Evolutionary conservation across 2,329 filamentous ascomycete genomes (phyloP).

Genomic region (Stromatinia cepivora): DNA sequence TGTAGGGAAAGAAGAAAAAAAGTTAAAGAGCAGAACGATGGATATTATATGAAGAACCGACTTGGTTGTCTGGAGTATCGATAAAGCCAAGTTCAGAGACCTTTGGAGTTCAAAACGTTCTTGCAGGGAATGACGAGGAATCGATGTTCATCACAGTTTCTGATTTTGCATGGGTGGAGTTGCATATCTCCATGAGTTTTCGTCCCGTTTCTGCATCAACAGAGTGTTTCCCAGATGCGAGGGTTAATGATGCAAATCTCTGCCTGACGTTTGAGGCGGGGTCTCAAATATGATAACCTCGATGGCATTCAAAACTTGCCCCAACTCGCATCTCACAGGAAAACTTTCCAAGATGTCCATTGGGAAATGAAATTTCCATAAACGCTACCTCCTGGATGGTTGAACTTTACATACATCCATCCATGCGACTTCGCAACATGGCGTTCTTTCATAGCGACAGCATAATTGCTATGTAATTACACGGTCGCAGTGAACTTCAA

Average conservation of each 20-base stretch:
- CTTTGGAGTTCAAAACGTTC: conserved; percentile 16
- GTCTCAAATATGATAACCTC: conserved; percentile 24
- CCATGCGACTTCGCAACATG: conserved; percentile 9
- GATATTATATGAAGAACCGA: conserved; percentile 39
- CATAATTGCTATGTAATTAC: background rate
- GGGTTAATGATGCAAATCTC: conserved; percentile 34
- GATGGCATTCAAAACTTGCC: conserved; percentile 5
- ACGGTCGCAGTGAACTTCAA: background rate
- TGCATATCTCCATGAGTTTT: conserved; percentile 38
- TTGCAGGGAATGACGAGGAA: conserved; percentile 25
- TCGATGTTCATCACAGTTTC: conserved; percentile 40
- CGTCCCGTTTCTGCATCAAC: conserved; percentile 39
- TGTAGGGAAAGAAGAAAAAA: conserved; percentile 36
- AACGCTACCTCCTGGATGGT: background rate
- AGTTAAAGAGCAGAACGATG: conserved; percentile 28
- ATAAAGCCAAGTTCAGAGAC: background rate
- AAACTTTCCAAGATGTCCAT: background rate
- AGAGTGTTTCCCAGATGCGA: conserved; percentile 38
- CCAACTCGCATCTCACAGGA: background rate
- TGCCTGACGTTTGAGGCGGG: conserved; percentile 35
- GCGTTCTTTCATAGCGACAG: background rate
- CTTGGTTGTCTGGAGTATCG: conserved; percentile 36
- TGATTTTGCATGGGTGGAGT: conserved; percentile 41
- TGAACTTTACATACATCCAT: background rate
- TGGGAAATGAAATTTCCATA: background rate